Evolutionary conservation across 2,329 filamentous ascomycete species (phyloP).

Genomic region (Verruconis gallopava): DNA sequence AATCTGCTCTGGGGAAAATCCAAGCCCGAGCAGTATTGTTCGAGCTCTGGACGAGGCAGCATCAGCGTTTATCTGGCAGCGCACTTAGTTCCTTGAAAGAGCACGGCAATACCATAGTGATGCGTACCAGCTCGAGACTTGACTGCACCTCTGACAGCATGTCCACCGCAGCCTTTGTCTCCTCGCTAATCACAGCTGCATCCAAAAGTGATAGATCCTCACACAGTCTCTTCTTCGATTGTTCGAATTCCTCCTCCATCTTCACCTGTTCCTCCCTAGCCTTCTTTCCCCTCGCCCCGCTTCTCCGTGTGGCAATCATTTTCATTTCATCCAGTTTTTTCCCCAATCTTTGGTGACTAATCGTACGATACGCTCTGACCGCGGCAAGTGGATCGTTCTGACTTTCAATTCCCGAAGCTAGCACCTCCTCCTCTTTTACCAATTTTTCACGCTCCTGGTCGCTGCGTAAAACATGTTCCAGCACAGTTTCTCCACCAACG

Average conservation of each 20-base stretch:
- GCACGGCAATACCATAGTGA: background rate
- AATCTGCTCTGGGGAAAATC: conserved; percentile 53
- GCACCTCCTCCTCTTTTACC: conserved; percentile 47
- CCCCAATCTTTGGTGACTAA: conserved; percentile 50
- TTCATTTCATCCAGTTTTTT: conserved; percentile 54
- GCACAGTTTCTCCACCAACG: conserved; percentile 33
- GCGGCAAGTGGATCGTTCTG: conserved; percentile 43
- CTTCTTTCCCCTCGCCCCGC: conserved; percentile 59
- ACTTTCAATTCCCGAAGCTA: conserved; percentile 47
- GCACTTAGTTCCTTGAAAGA: conserved; percentile 1
- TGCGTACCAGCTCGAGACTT: conserved; percentile 47
- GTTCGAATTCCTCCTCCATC: conserved; percentile 53
- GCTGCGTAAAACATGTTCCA: conserved; percentile 52
- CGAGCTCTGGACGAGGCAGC: conserved; percentile 54
- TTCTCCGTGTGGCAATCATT: conserved; percentile 60
- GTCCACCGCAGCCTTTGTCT: conserved; percentile 57
- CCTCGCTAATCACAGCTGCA: conserved; percentile 42
- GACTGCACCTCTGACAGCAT: conserved; percentile 56
- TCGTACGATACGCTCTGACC: conserved; percentile 45
- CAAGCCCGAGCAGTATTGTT: conserved; percentile 54
- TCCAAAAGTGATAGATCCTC: conserved; percentile 46
- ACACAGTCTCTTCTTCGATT: conserved; percentile 39
- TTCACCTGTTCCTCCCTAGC: conserved; percentile 62
- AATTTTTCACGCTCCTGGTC: conserved; percentile 39
- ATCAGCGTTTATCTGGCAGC: conserved; percentile 40